Evolutionary conservation across 2,329 filamentous ascomycete genomes (phyloP).

Genomic region (Pseudogymnoascus sp.): DNA sequence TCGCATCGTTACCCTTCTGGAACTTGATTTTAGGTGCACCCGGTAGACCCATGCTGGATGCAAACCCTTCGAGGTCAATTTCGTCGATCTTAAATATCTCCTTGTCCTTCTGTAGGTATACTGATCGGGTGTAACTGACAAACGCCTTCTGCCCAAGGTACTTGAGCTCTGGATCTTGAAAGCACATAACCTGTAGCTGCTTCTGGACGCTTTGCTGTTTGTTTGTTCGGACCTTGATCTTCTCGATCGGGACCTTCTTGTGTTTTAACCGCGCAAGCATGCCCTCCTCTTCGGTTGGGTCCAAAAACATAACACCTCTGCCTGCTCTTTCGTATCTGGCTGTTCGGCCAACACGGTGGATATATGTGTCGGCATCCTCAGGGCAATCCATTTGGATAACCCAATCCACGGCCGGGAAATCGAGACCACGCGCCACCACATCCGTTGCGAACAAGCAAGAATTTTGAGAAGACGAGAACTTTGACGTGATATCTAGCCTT

Average conservation of each 20-base stretch:
- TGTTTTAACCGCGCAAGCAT: constrained; percentile 78
- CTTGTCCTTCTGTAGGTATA: constrained; percentile 86
- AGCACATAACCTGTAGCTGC: constrained; percentile 88
- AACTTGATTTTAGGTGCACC: constrained; percentile 92
- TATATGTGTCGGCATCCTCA: constrained; percentile 95
- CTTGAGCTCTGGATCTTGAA: constrained; percentile 87
- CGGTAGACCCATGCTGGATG: constrained; percentile 76
- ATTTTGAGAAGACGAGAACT: constrained; percentile 71
- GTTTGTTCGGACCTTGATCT: constrained; percentile 77
- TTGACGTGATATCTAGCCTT: constrained; percentile 75
- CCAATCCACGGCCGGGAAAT: constrained; percentile 96
- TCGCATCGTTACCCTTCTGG: constrained; percentile 79
- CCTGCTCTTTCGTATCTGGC: constrained; percentile 88
- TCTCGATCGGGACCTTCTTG: constrained; percentile 82
- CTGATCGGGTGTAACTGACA: constrained; percentile 74
- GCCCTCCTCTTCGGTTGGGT: constrained; percentile 85
- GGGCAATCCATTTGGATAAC: constrained; percentile 98
- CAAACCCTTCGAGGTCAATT: constrained; percentile 77
- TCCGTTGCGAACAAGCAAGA: constrained; percentile 93
- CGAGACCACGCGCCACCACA: constrained; percentile 84
- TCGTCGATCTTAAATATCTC: constrained; percentile 79
- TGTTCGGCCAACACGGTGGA: constrained; percentile 89
- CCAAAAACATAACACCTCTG: constrained; percentile 80
- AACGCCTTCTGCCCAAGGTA: constrained; percentile 96
- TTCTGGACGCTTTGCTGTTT: constrained; percentile 82